A percentile compares a stretch with the other conserved stretches of the same genome.
Evolutionary conservation across 176 grass and related monocot species (phyloP).

Genomic region (Luzula sylvatica): DNA sequence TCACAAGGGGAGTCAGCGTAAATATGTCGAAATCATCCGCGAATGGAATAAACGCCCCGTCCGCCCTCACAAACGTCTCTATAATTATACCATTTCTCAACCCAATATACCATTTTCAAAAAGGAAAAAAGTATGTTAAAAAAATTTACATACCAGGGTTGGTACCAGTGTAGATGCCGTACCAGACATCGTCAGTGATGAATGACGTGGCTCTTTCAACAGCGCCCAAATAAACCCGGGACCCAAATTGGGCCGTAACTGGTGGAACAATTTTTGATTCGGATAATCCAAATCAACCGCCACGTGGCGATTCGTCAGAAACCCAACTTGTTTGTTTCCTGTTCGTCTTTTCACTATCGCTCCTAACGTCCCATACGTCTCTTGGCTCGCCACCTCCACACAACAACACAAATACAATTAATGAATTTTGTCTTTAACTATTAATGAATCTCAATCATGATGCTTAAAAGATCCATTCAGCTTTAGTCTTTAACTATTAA

Average conservation of each 20-base stretch:
- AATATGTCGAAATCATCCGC: conserved; percentile 74
- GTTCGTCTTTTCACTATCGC: conserved; percentile 84
- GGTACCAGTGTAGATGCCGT: conserved; percentile 91
- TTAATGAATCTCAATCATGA: no score
- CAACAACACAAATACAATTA: conserved; percentile 2
- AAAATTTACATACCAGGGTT: conserved; percentile 69
- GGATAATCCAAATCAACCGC: no score
- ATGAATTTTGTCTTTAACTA: no score
- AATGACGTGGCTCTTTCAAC: conserved; percentile 97
- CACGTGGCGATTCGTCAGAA: no score
- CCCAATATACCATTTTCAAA: no score
- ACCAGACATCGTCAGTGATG: conserved; percentile 99
- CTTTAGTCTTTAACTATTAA: no score
- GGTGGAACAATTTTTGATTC: no score
- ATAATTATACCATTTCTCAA: neutral
- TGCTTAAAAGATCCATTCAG: no score
- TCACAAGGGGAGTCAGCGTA: conserved; percentile 62
- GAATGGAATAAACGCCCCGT: conserved; percentile 93
- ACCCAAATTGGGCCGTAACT: conserved; percentile 93
- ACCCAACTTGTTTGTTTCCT: no score
- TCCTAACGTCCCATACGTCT: conserved; percentile 94
- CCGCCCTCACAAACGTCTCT: conserved; percentile 99
- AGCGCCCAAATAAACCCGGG: conserved; percentile 99
- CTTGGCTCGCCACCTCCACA: conserved; percentile 99
- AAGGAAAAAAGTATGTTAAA: no score